These are phyloP conservation scores for Talaromyces islandicus DNA, from an alignment of 2,329 filamentous ascomycete species.

Conservation along the genomic window DNA sequence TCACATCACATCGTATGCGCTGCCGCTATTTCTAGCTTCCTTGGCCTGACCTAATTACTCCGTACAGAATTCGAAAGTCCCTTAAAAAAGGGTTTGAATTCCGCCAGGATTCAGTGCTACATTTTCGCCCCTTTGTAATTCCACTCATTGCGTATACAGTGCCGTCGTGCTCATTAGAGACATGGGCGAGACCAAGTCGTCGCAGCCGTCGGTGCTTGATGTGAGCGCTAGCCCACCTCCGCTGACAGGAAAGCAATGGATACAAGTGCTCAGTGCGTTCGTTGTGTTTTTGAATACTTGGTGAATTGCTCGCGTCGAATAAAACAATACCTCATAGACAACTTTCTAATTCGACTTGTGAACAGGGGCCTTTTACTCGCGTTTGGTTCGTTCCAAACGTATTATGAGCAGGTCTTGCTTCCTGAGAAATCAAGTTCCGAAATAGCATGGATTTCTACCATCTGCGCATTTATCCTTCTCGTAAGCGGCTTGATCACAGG, in stretches of 20 bases:
- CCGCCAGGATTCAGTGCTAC: no score
- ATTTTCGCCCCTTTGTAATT: no score
- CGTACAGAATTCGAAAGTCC: no score
- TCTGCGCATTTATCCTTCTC: slow-evolving; percentile 43
- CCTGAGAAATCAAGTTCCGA: slow-evolving; percentile 35
- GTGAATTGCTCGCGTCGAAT: slow-evolving; percentile 13
- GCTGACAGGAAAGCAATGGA: slow-evolving; percentile 13
- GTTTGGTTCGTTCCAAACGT: slow-evolving; percentile 49
- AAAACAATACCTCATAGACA: not conserved
- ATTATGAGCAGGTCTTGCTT: slow-evolving; percentile 42
- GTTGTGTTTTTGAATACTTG: slow-evolving; percentile 30
- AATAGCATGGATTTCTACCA: slow-evolving; percentile 43
- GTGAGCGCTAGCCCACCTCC: not conserved
- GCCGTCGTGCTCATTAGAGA: no score
- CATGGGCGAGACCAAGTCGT: no score
- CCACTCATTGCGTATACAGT: no score
- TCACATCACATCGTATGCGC: no score
- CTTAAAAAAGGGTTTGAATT: no score
- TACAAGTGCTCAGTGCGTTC: slow-evolving; percentile 24
- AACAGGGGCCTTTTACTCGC: slow-evolving; percentile 8
- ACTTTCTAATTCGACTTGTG: not conserved
- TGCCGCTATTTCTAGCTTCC: no score
- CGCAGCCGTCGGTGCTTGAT: no score
- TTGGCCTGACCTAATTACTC: no score
- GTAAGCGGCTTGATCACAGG: slow-evolving; percentile 46